Evolutionary conservation across 2,329 filamentous ascomycete genomes (phyloP), one percentile per base, ranked within the genome.

Genomic region (Penicillium sp.): DNA sequence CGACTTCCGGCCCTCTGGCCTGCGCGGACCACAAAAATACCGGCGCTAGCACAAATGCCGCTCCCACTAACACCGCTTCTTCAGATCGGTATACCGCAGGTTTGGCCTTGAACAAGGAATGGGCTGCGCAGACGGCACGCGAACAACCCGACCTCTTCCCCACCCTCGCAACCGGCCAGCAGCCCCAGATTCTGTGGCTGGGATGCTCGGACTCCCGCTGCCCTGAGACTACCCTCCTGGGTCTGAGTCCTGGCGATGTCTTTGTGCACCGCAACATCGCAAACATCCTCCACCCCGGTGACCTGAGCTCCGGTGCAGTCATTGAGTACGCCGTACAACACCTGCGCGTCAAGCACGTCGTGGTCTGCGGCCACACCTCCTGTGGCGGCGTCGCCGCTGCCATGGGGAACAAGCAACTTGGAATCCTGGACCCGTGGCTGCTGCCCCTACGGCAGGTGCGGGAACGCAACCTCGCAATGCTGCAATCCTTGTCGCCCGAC

Each of bases 211-310:
- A 94, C 72, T 87, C 83, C 26, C 85, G 88, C 50, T 83, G 87
- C 53, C 87, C 88, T 1, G 88, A 93, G 67, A 91, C 86, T 4
- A 88, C 83, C 33, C 77, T 94, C 58, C 77, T 90, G 18, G 83
- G 84, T 57, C 76, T 88, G 43, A 77, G 87, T 58, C 86, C 87
- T 3, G 87, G 88, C 43, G 87, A 94, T 56, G 82, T 94, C 53
- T 94, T 94, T 64, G 84, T 88, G 36, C 87, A 94, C 73, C 85
- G 88, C 62, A 94, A 94, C 73, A 90, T 94, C 63, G 87, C 86
- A 67, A 94, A 94, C 71, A 80, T 91, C 58, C 70, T 94, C 48
- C 80, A 81, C 41, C 72, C 81, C 14, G 81, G 80, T 55, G 88
- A 94, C 63, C 78, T 91, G 63, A 87, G 80, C 69, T 81, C 82